phyloP scores from a whole-genome alignment of 2,329 filamentous ascomycete genomes.

The Juglanconis sp. region DNA sequence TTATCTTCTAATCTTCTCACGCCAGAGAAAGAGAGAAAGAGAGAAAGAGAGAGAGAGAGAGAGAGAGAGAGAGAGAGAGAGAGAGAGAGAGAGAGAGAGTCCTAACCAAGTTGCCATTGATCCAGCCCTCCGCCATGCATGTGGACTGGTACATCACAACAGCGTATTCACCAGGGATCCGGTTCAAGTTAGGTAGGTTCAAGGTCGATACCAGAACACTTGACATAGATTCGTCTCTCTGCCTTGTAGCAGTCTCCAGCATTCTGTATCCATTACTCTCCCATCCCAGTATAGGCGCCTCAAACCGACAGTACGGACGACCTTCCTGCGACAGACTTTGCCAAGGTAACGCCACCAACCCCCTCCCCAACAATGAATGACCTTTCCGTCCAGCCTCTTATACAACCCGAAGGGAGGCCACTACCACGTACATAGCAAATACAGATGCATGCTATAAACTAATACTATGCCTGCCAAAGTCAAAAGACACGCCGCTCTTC shows the following conservation, averaged over 20 bases:
- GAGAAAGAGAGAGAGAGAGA: too few species aligned
- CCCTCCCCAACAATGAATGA: neutral
- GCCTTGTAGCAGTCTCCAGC: neutral
- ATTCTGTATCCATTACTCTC: neutral
- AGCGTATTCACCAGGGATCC: too few species aligned
- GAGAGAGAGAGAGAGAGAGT: too few species aligned
- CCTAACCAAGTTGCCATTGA: too few species aligned
- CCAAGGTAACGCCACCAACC: neutral
- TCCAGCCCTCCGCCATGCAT: neutral
- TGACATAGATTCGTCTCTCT: neutral
- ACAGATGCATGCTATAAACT: neutral
- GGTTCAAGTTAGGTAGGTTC: neutral
- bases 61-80: too few species aligned
- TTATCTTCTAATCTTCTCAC: too few species aligned
- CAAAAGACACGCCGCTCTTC: neutral
- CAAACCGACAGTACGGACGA: neutral
- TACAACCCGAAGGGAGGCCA: neutral
- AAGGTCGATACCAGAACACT: neutral
- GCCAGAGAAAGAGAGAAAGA: too few species aligned
- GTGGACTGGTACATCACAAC: neutral
- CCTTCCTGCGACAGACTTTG: neutral
- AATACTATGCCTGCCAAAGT: neutral
- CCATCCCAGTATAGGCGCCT: neutral
- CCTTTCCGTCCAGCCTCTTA: too few species aligned
- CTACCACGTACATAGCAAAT: neutral